Conservation (phyloP, 2,329 filamentous ascomycete species). For the Xenoacremonium recifei region DNA sequence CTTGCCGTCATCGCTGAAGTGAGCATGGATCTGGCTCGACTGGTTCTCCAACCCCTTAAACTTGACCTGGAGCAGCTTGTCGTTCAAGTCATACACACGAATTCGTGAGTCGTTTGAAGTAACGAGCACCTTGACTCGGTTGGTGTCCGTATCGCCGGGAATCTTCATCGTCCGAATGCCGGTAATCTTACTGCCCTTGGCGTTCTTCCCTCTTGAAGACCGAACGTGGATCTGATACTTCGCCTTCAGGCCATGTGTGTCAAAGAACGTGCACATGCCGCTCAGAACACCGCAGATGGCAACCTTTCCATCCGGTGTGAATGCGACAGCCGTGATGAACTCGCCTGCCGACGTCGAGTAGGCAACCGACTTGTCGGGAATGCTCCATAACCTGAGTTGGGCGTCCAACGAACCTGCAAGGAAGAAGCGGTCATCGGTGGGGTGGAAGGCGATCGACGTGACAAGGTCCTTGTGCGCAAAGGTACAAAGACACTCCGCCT, state of each 20-base stretch:
- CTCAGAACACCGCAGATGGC: slow-evolving; percentile 86
- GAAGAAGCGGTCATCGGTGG: slow-evolving; percentile 93
- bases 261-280: slow-evolving; percentile 85
- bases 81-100: slow-evolving; percentile 82
- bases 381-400: slow-evolving; percentile 90
- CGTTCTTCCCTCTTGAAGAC: slow-evolving; percentile 87
- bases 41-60: slow-evolving; percentile 89
- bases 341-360: slow-evolving; percentile 76
- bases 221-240: slow-evolving; percentile 89
- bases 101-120: slow-evolving; percentile 95
- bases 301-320: slow-evolving; percentile 87
- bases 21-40: slow-evolving; percentile 85
- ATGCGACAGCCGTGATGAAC: slow-evolving; percentile 90
- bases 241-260: slow-evolving; percentile 84
- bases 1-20: slow-evolving; percentile 80
- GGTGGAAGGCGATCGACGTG: slow-evolving; percentile 92
- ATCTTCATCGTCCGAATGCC: slow-evolving; percentile 76
- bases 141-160: slow-evolving; percentile 46
- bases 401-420: slow-evolving; percentile 89
- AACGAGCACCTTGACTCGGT: slow-evolving; percentile 79
- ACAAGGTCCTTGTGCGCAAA: slow-evolving; percentile 96
- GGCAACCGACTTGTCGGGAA: slow-evolving; percentile 91
- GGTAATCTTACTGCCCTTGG: slow-evolving; percentile 96
- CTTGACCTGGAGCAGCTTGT: slow-evolving; percentile 83
- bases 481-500: slow-evolving; percentile 82